Evolutionary conservation across 495 filamentous ascomycete genomes (phyloP).

Genomic region (Aspergillus ostianus): DNA sequence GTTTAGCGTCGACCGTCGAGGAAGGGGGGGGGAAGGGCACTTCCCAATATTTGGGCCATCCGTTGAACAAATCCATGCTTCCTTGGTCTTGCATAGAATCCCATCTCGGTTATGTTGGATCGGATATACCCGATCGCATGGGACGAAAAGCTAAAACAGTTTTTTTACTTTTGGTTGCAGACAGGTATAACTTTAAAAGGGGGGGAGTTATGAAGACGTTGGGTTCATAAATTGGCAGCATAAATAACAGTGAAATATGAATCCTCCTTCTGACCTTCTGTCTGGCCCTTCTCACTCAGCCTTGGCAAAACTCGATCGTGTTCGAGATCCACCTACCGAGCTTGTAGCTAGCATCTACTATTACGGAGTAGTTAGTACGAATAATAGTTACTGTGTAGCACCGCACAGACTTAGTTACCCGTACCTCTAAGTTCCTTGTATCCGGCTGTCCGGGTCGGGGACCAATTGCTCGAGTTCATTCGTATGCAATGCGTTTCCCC

Average conservation of each 20-base stretch:
- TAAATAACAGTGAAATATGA: no score
- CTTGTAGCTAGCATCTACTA: not conserved
- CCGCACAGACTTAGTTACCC: not conserved
- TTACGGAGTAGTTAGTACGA: no score
- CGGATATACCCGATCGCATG: conserved; percentile 14
- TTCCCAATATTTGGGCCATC: no score
- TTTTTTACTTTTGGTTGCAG: no score
- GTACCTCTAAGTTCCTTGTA: no score
- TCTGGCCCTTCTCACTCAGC: no score
- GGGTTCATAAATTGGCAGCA: not conserved
- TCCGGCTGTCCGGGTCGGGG: not conserved
- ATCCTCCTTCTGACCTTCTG: no score
- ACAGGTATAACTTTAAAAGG: not conserved
- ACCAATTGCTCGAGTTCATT: not conserved
- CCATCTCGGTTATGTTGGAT: conserved; percentile 11
- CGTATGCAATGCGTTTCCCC: not conserved
- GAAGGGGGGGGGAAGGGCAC: no score
- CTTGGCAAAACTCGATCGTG: not conserved
- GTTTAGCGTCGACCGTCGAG: not conserved
- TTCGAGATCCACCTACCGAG: not conserved
- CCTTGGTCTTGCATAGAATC: not conserved
- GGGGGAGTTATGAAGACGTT: not conserved
- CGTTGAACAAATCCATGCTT: no score
- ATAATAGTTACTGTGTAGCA: not conserved
- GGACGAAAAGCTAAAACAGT: not conserved